phyloP scores from a whole-genome alignment of 352 stramenopile species.

The Pilasporangium apinafurcum region DNA sequence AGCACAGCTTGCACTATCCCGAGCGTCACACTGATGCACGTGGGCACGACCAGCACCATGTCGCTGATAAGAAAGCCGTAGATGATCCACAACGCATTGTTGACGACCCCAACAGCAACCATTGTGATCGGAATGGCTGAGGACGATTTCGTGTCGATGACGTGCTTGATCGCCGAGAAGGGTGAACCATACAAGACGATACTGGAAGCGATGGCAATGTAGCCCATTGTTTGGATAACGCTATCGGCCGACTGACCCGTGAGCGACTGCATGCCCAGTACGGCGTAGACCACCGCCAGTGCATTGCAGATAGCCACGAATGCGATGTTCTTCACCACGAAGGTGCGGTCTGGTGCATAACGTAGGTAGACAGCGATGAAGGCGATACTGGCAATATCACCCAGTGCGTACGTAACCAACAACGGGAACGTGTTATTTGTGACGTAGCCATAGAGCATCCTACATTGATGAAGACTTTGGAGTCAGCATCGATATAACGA shows the following conservation, averaged over 20 bases:
- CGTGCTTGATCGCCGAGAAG: constrained; percentile 44
- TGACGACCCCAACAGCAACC: constrained; percentile 46
- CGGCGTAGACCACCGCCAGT: constrained; percentile 38
- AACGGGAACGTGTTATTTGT: constrained; percentile 36
- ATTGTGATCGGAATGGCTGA: constrained; percentile 56
- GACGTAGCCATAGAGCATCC: constrained; percentile 61
- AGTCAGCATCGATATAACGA: constrained; percentile 1
- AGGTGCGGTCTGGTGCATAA: constrained; percentile 24
- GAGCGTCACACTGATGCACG: constrained; percentile 27
- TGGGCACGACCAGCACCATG: constrained; percentile 43
- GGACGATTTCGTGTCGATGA: constrained; percentile 44
- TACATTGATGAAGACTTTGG: constrained; percentile 1
- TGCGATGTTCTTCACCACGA: constrained; percentile 23
- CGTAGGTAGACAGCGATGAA: constrained; percentile 45
- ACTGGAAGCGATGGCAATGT: constrained; percentile 43
- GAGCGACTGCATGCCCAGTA: constrained; percentile 23
- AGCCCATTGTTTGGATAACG: constrained; percentile 25
- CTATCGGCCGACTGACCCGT: constrained; percentile 18
- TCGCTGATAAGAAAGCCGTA: constrained; percentile 53
- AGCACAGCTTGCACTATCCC: constrained; percentile 3
- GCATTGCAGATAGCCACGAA: constrained; percentile 32
- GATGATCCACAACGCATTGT: constrained; percentile 69
- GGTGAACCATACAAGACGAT: constrained; percentile 64
- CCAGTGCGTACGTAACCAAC: constrained; percentile 43
- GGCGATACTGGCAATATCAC: constrained; percentile 35